Evolutionary conservation across 1,284 basidiomycete species (phyloP), one percentile per base, ranked within the genome.

Genomic region (Mycena citricolor): DNA sequence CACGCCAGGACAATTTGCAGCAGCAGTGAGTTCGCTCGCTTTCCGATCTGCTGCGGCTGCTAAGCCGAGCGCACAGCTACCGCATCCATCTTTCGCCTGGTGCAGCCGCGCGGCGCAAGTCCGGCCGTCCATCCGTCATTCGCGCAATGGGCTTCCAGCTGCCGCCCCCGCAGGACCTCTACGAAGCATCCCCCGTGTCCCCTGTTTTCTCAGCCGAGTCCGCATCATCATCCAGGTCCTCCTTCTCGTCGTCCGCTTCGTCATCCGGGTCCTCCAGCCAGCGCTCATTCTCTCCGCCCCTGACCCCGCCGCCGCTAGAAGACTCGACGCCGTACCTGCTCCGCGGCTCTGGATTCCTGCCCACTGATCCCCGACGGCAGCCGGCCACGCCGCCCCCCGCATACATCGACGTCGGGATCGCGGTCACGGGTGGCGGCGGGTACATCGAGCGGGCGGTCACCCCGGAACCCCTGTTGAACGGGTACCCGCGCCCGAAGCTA

Each of bases 1-100:
- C 79, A 3, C 64, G 80, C 28, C 81, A 83, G 62, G 81, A 83
- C 54, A 83, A 83, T 52, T 66, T 83, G 6, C 81, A 83, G 51
- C 81, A 83, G 49, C 80, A 83, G 80, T 83, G 43, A 69, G 80
- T 75, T 20, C 22, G 14, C 29, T 35, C 32, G 16, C 16, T 11
- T 35, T 29, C n/a, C n/a, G 5, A 37, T n/a, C 20, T 32, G 26
- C 19, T 21, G 20, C 21, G 12, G 8, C 20, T n/a, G 11, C 32
- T 13, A 2, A 13, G 5, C 14, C 14, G 30, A 22, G n/a, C n/a
- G n/a, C 24, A 28, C 54, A 78, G 76, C 54, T 78, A 79, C 48
- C 71, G 77, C 35, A 78, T 79, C 44, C 76, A 78, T 56, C 63
- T 79, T 12, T 78, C 77, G 6, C 76, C 77, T 0, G 77, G 77